Evolutionary conservation across 352 stramenopile genomes (phyloP).

Genomic region (Phytophthora pistaciae): DNA sequence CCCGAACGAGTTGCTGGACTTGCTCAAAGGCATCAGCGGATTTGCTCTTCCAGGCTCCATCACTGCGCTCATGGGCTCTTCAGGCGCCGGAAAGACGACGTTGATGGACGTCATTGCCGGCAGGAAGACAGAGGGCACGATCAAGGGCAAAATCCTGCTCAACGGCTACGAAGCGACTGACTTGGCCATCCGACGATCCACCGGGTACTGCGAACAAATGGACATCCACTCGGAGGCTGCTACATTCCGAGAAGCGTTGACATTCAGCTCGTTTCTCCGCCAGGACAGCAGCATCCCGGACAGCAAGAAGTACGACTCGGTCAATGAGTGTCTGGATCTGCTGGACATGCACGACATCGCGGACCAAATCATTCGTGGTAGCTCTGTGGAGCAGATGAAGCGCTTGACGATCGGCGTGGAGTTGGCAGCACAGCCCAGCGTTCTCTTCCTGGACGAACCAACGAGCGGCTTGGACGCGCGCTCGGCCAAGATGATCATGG

Average conservation of each 20-base stretch:
- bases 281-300: too few relatives aligned
- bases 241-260: too few relatives aligned
- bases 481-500: slow-evolving; percentile 85
- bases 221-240: too few relatives aligned
- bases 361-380: slow-evolving; percentile 44
- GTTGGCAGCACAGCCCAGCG: slow-evolving; percentile 79
- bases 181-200: slow-evolving; percentile 47
- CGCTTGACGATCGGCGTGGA: slow-evolving; percentile 53
- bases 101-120: slow-evolving; percentile 93
- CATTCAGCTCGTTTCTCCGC: too few relatives aligned
- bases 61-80: slow-evolving; percentile 91
- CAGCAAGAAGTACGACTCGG: too few relatives aligned
- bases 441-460: slow-evolving; percentile 88
- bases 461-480: slow-evolving; percentile 88
- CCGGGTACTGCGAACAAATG: slow-evolving; percentile 47
- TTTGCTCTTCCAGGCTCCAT: slow-evolving; percentile 61
- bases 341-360: slow-evolving; percentile 36
- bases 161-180: slow-evolving; percentile 51
- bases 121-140: slow-evolving; percentile 64
- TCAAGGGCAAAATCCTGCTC: slow-evolving; percentile 61
- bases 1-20: slow-evolving; percentile 56
- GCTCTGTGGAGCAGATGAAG: slow-evolving; percentile 58
- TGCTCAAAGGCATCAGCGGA: slow-evolving; percentile 69
- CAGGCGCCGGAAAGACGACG: slow-evolving; percentile 85
- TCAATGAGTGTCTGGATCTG: slow-evolving; percentile 28